Conservation (phyloP, 1,284 basidiomycete species). For the Vanrija humicola region DNA sequence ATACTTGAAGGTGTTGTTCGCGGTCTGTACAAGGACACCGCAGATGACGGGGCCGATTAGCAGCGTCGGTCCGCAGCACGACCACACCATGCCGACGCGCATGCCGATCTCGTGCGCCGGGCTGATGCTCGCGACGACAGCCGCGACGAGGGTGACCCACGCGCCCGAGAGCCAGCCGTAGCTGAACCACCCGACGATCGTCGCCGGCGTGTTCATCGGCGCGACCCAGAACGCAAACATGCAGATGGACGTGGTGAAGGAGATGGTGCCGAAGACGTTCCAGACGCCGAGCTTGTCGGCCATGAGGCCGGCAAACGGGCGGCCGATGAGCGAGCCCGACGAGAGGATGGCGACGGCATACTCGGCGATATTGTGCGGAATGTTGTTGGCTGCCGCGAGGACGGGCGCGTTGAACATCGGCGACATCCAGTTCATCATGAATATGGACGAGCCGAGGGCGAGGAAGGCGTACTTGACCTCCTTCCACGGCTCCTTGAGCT, state of each 20-base stretch:
- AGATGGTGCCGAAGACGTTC: conserved; percentile 33
- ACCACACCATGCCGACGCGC: conserved; percentile 45
- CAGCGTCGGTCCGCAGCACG: conserved; percentile 25
- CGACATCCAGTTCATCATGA: conserved; percentile 31
- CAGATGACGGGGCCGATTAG: conserved; percentile 39
- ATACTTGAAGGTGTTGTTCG: conserved; percentile 27
- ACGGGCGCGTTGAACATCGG: conserved; percentile 39
- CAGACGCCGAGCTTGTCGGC: conserved; percentile 42
- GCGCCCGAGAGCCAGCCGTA: conserved; percentile 40
- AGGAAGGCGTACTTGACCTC: conserved; percentile 25
- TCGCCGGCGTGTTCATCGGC: conserved; percentile 25
- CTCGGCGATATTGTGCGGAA: conserved; percentile 16
- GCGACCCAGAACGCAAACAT: conserved; percentile 36
- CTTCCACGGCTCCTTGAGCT: conserved; percentile 20
- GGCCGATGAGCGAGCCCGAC: conserved; percentile 39
- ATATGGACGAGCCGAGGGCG: conserved; percentile 24
- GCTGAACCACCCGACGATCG: conserved; percentile 32
- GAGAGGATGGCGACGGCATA: conserved; percentile 43
- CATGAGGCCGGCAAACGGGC: conserved; percentile 33
- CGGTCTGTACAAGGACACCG: conserved; percentile 24
- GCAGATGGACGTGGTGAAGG: conserved; percentile 24
- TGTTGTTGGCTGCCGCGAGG: conserved; percentile 26
- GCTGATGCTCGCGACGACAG: conserved; percentile 36
- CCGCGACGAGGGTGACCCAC: conserved; percentile 41
- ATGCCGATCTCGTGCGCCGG: conserved; percentile 44